phyloP scores from a whole-genome alignment of 257 asterid species.

The Eucommia ulmoides region DNA sequence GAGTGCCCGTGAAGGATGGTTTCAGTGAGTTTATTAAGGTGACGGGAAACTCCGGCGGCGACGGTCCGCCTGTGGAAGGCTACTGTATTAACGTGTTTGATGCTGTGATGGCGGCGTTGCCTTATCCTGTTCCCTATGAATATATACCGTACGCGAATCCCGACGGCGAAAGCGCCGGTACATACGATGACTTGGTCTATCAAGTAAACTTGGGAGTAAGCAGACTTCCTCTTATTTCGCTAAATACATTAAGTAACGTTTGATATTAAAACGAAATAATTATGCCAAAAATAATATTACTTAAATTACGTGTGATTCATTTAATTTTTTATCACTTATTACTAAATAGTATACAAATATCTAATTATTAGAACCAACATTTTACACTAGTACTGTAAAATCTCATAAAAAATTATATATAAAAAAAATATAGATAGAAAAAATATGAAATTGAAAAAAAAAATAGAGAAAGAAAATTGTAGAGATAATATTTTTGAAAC shows the following conservation, averaged over 20 bases:
- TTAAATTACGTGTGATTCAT: no score
- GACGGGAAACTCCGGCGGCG: conserved; percentile 1
- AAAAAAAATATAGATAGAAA: no score
- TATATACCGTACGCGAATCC: neutral
- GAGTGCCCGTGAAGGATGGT: neutral
- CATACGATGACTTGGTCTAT: neutral
- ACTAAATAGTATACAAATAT: no score
- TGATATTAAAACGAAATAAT: neutral
- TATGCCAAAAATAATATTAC: neutral
- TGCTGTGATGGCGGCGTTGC: neutral
- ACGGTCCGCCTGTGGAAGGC: neutral
- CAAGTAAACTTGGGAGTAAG: neutral
- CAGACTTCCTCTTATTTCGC: neutral
- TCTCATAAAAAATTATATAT: no score
- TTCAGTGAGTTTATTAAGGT: conserved; percentile 8
- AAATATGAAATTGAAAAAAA: no score
- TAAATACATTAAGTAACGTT: neutral
- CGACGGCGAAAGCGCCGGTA: neutral
- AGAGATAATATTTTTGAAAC: no score
- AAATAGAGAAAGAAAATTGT: no score
- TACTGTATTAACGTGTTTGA: neutral
- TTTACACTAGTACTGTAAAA: no score
- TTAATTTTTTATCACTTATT: no score
- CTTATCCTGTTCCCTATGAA: neutral
- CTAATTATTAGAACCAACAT: no score